These are phyloP conservation scores for Luzula sylvatica DNA, from an alignment of 176 grass and related monocot genomes.

Conservation along the genomic window DNA sequence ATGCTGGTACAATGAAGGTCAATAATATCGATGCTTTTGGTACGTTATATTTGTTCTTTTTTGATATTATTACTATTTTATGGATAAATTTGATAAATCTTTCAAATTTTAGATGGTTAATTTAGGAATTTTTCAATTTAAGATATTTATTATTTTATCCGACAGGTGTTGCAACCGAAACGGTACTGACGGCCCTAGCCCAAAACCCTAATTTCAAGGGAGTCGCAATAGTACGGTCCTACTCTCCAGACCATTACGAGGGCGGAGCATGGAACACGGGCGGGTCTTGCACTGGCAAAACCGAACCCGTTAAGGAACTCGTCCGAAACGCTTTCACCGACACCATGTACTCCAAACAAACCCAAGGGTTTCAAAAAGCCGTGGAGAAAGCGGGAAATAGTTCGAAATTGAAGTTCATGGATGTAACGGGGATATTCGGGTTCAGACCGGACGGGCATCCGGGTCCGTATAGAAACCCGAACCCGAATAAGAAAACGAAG, in stretches of 20 bases:
- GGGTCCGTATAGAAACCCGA: slow-evolving; percentile 69
- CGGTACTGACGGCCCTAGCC: slow-evolving; percentile 49
- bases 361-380: slow-evolving; percentile 45
- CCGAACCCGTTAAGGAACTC: slow-evolving; percentile 36
- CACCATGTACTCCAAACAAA: slow-evolving; percentile 64
- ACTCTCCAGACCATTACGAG: slow-evolving; percentile 90
- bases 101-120: too few relatives aligned
- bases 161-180: slow-evolving; percentile 57
- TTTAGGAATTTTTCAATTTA: too few relatives aligned
- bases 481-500: slow-evolving; percentile 87
- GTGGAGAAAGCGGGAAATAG: slow-evolving; percentile 36
- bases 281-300: slow-evolving; percentile 81
- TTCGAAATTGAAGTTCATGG: slow-evolving; percentile 73
- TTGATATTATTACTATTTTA: not conserved
- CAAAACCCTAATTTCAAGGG: slow-evolving; percentile 72
- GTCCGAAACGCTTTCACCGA: slow-evolving; percentile 72
- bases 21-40: slow-evolving; percentile 77
- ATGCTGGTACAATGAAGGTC: slow-evolving; percentile 54
- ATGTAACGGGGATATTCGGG: slow-evolving; percentile 70
- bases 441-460: slow-evolving; percentile 83
- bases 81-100: too few relatives aligned
- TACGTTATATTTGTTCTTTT: slow-evolving; percentile 1
- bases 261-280: slow-evolving; percentile 89
- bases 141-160: too few relatives aligned
- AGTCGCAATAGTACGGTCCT: slow-evolving; percentile 62